These are phyloP conservation scores for Botrytis medusae DNA, from an alignment of 2,329 filamentous ascomycete species.

Conservation along the genomic window DNA sequence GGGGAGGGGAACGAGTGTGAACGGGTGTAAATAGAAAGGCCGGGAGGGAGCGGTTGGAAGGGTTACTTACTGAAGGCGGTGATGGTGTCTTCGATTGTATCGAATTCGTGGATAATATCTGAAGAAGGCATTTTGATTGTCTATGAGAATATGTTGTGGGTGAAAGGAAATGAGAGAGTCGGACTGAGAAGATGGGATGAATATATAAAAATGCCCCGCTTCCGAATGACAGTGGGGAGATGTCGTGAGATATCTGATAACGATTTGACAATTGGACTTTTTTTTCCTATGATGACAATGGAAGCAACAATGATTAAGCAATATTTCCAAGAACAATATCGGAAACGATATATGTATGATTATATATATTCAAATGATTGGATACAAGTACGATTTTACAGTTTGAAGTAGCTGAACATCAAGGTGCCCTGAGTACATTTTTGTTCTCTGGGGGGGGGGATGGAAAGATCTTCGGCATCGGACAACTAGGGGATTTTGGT, in stretches of 20 bases:
- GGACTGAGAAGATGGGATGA: constrained; percentile 13
- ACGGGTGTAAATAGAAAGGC: constrained; percentile 4
- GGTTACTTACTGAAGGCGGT: constrained; percentile 59
- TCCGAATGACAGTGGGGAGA: constrained; percentile 14
- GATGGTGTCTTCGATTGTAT: constrained; percentile 64
- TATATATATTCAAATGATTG: background rate
- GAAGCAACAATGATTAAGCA: background rate
- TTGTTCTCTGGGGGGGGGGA: too few species aligned
- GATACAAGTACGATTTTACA: background rate
- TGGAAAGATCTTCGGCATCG: constrained; percentile 2
- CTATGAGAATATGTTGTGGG: background rate
- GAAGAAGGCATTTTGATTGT: constrained; percentile 36
- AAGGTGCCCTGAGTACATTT: constrained; percentile 3
- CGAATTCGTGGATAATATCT: constrained; percentile 49
- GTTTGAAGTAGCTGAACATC: background rate
- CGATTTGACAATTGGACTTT: background rate
- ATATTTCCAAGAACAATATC: background rate
- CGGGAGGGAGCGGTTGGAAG: background rate
- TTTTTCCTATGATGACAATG: background rate
- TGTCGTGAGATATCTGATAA: background rate
- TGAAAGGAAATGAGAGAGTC: background rate
- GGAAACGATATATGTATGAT: background rate
- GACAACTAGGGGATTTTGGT: background rate
- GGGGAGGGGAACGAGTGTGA: constrained; percentile 16
- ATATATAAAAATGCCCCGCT: constrained; percentile 20